These are phyloP conservation scores for Sicyos edulis DNA, from an alignment of 306 rosid genomes.

Conservation along the genomic window DNA sequence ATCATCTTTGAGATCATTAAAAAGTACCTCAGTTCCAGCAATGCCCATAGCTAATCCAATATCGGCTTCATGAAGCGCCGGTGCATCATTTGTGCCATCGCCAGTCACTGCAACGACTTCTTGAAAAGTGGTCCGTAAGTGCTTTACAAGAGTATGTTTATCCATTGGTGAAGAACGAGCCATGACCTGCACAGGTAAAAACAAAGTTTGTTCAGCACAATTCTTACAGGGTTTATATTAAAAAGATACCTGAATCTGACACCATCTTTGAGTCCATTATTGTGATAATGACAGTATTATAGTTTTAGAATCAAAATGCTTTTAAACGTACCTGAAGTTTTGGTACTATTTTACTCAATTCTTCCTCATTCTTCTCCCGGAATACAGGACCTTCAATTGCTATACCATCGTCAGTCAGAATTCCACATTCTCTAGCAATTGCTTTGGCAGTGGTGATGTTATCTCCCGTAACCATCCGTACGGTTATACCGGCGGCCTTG, in stretches of 20 bases:
- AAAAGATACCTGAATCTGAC: background rate
- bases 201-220: constrained; percentile 19
- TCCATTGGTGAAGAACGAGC: constrained; percentile 98
- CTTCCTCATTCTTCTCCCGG: constrained; percentile 69
- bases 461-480: constrained; percentile 96
- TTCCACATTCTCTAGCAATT: constrained; percentile 96
- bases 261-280: background rate
- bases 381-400: constrained; percentile 96
- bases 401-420: constrained; percentile 67
- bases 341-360: constrained; percentile 59
- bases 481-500: constrained; percentile 79
- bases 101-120: constrained; percentile 98
- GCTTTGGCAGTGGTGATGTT: constrained; percentile 95
- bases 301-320: background rate
- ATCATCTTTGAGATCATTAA: background rate
- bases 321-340: constrained; percentile 59
- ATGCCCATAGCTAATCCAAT: constrained; percentile 99
- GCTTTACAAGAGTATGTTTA: constrained; percentile 83
- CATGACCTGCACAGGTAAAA: constrained; percentile 59
- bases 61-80: constrained; percentile 99
- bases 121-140: constrained; percentile 72
- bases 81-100: constrained; percentile 98
- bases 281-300: background rate
- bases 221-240: constrained; percentile 18
- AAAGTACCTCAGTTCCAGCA: constrained; percentile 87